Evolutionary conservation across 495 filamentous ascomycete species (phyloP), one percentile per base, ranked within the genome.

Genomic region (Aspergillus baeticus): DNA sequence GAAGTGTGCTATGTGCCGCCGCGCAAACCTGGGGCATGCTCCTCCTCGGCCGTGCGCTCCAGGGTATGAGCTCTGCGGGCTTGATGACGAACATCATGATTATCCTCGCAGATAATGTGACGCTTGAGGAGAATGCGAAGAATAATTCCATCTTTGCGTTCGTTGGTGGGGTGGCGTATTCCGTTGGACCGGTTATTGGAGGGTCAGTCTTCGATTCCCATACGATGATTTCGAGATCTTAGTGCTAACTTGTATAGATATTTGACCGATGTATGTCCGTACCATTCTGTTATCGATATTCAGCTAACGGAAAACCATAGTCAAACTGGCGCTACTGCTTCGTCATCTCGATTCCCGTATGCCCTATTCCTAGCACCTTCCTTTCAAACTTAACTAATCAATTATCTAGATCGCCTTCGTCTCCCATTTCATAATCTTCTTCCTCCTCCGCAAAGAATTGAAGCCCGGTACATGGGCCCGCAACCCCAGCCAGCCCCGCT

Each of bases 261-360:
- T 56, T 47, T 67, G 39, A 62, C 64, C 10, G 57, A 64, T 54
- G 64, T 67, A 54, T 45, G 64, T 38, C 22, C n/a, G n/a, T n/a
- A n/a, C n/a, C 14, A 8, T 18, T 36, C 10, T 36, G 5, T 54
- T 2, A 2, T 15, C 14, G 3, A 0, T 64, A 37, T 23, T 60
- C 77, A 15, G 70, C 74, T 10, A 43, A 62, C 44, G n/a, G n/a
- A n/a, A n/a, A 3, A 1, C 20, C n/a, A 23, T 34, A 72, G 45
- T 68, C 66, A 1, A 79, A 68, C 31, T 85, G 83, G 81, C 64
- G 83, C 22, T 85, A 81, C 71, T 83, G 80, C 59, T 87, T 87
- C 60, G 79, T 74, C 8, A 76, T 87, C 33, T 77, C 80, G 20
- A 67, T 85, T 5, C 78, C 79, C 7, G 72, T 85, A 39, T 69